These are phyloP conservation scores for Talaromyces marneffei DNA, from an alignment of 2,329 filamentous ascomycete species.

Conservation along the genomic window DNA sequence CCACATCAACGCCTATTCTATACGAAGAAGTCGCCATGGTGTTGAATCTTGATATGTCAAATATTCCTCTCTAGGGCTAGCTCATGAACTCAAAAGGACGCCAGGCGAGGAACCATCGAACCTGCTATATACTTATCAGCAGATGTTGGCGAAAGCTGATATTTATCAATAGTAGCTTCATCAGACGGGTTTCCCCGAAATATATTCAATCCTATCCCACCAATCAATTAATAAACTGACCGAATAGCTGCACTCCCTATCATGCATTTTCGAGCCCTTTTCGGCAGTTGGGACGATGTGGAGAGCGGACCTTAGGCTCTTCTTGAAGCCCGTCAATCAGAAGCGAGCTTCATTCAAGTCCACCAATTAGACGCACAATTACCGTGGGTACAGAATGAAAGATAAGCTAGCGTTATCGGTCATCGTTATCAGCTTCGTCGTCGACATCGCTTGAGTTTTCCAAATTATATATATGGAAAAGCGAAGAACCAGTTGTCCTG, in stretches of 20 bases:
- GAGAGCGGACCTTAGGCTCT: neutral
- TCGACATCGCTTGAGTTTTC: neutral
- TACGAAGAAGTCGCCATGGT: constrained; percentile 21
- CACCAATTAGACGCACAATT: neutral
- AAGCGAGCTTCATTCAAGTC: neutral
- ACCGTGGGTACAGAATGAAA: neutral
- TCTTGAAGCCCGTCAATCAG: constrained; percentile 8
- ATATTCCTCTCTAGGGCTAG: neutral
- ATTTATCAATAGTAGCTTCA: neutral
- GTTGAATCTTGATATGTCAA: neutral
- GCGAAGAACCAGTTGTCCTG: neutral
- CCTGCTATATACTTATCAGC: constrained; percentile 2
- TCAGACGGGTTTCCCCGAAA: neutral
- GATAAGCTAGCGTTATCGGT: constrained; percentile 3
- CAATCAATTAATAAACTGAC: neutral
- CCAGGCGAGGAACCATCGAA: neutral
- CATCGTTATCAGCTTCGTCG: neutral
- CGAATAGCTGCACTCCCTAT: neutral
- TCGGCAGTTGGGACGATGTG: neutral
- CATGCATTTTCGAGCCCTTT: neutral
- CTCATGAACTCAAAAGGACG: neutral
- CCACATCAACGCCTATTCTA: constrained; percentile 41
- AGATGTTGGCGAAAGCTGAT: neutral
- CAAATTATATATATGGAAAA: neutral
- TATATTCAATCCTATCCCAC: neutral